phyloP scores from a whole-genome alignment of 345 rosid genomes.

The Hirschfeldia incana region DNA sequence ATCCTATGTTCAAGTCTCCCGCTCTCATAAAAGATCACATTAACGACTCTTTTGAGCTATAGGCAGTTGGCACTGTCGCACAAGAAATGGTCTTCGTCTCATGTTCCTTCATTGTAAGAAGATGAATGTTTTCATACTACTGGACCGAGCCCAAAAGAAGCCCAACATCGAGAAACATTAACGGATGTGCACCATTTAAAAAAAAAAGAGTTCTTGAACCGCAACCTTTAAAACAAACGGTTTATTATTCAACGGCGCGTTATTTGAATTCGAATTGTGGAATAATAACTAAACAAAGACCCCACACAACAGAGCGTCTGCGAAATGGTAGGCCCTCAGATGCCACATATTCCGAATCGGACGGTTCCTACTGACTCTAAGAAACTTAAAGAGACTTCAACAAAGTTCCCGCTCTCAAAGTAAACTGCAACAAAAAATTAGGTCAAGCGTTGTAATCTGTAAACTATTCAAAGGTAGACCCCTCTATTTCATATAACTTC shows the following conservation, averaged over 20 bases:
- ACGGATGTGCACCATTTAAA: background rate
- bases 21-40: background rate
- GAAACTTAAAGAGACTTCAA: slow-evolving; percentile 17
- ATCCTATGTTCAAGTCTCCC: background rate
- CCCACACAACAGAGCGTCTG: slow-evolving; percentile 35
- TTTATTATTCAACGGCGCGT: slow-evolving; percentile 25
- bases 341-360: slow-evolving; percentile 12
- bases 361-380: slow-evolving; percentile 9
- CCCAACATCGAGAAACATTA: background rate
- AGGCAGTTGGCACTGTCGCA: background rate
- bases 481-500: background rate
- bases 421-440: slow-evolving; percentile 30
- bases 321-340: slow-evolving; percentile 23
- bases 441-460: background rate
- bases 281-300: background rate
- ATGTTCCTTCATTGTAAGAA: background rate
- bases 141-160: background rate
- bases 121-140: background rate
- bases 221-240: slow-evolving; percentile 18
- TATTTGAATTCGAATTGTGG: slow-evolving; percentile 33
- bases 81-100: background rate
- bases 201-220: background rate
- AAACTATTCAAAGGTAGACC: background rate
- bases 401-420: slow-evolving; percentile 37
- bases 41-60: background rate